Base-by-base conservation (phyloP, 2,329 filamentous ascomycete species). In the Sarocladium kiliense region DNA sequence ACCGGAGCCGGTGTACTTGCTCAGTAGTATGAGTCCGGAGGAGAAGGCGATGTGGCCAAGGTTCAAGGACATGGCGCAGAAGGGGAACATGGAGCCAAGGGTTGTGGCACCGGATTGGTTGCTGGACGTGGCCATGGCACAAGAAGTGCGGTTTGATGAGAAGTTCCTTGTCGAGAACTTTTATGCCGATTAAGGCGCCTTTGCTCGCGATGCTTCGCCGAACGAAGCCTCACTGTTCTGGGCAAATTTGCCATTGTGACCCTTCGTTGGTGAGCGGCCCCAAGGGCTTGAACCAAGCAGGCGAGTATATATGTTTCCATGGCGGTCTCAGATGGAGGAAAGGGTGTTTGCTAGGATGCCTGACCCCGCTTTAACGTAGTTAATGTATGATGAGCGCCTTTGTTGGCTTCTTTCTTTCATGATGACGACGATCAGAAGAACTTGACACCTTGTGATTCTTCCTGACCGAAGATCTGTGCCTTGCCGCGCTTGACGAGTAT, bases 61-160 rank as follows among this genome's bases (percentile, higher is more conserved):
- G 57, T 99, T 99, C 68, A 78, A 84, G 55, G 83, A 88, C 53
- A 86, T 96, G 81, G 92, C 89, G 2, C 74, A 79, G 59, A 87
- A 86, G 62, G 86, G 89, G 44, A 86, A 89, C 65, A 91, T 93
- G 80, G 80, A 86, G 61, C 87, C 92, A 2, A 79, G 88, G 54
- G 85, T 99, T 39, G 91, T 97, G 23, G 82, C 81, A 47, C 82
- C 88, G 2, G 92, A 99, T 66, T 99, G 94, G 94, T 70, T 99
- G 63, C 74, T 99, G 56, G 87, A 92, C 65, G 86, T 91, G 57
- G 90, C 91, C 3, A 93, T 99, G 89, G 85, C 83, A 63, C 94
- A 99, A 72, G 79, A 91, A 69, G 75, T 94, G 59, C 76, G 77
- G n/a, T 86, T 84, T 69, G 77, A 85, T 56, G 74, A 85, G 39